phyloP scores from a whole-genome alignment of 495 filamentous ascomycete species.

The Penicillium malachiteum region DNA sequence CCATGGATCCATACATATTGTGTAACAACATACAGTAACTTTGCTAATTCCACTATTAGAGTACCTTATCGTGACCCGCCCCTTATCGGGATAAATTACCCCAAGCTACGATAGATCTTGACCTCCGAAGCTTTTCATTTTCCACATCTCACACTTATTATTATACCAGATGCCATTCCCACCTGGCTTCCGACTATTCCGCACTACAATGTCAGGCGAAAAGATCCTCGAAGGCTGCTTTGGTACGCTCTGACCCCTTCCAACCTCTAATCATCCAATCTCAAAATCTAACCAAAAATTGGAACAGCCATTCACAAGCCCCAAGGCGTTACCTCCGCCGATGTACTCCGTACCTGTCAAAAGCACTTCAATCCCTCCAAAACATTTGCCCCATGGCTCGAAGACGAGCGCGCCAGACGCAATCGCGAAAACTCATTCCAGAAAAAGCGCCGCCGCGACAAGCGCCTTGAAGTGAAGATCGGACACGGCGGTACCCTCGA shows the following conservation, averaged over 20 bases:
- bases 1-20: too few relatives aligned
- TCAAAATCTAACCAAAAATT: neutral
- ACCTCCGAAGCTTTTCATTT: neutral
- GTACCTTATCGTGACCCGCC: neutral
- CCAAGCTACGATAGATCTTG: neutral
- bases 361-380: constrained; percentile 75
- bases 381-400: constrained; percentile 72
- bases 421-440: constrained; percentile 53
- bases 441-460: constrained; percentile 48
- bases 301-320: constrained; percentile 87
- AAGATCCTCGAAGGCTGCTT: constrained; percentile 74
- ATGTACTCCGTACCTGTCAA: constrained; percentile 83
- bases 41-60: neutral
- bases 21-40: neutral
- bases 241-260: constrained; percentile 43
- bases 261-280: neutral
- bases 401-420: constrained; percentile 52
- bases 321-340: constrained; percentile 75
- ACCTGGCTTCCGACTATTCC: constrained; percentile 31
- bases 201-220: constrained; percentile 54
- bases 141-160: neutral
- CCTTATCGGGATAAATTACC: constrained; percentile 2
- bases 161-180: constrained; percentile 32
- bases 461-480: constrained; percentile 73
- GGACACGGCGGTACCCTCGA: constrained; percentile 97